Percentiles rank a stretch among this genome's conserved stretches.
Evolutionary conservation across 352 stramenopile genomes (phyloP).

Genomic region (Pythium aristosporum): DNA sequence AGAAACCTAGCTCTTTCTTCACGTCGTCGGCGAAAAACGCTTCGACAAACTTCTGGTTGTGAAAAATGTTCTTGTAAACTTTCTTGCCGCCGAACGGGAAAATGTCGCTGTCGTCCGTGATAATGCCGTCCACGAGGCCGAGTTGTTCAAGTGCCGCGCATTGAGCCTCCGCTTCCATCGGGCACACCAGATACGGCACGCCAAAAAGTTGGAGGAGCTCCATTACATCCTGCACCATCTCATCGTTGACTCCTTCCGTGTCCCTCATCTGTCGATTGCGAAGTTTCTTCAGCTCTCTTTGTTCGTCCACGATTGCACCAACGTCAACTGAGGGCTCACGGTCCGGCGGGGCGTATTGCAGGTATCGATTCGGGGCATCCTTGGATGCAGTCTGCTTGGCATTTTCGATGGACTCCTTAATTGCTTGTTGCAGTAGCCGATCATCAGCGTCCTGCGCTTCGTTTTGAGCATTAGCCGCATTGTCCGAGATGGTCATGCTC

Average conservation of each 20-base stretch:
- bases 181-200: conserved; percentile 98
- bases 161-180: conserved; percentile 99
- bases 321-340: conserved; percentile 28
- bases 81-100: conserved; percentile 93
- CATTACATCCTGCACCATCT: conserved; percentile 98
- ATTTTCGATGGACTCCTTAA: conserved; percentile 26
- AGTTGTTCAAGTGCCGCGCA: conserved; percentile 95
- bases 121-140: conserved; percentile 96
- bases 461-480: neutral
- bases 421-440: conserved; percentile 23
- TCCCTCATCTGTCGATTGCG: conserved; percentile 85
- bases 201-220: conserved; percentile 96
- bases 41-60: conserved; percentile 99
- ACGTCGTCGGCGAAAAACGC: conserved; percentile 94
- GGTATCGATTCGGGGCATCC: conserved; percentile 13
- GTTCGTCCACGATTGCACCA: conserved; percentile 46
- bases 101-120: conserved; percentile 97
- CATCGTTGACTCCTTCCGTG: conserved; percentile 94
- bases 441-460: conserved; percentile 16
- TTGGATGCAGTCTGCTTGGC: neutral
- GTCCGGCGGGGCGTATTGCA: conserved; percentile 20
- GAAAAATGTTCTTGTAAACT: conserved; percentile 99
- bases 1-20: conserved; percentile 91
- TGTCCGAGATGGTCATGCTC: neutral
- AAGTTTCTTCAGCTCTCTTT: conserved; percentile 74